Evolutionary conservation across 2,329 filamentous ascomycete species (phyloP), one percentile per base, ranked within the genome.

Genomic region (Arthrobotrys entomopaga): DNA sequence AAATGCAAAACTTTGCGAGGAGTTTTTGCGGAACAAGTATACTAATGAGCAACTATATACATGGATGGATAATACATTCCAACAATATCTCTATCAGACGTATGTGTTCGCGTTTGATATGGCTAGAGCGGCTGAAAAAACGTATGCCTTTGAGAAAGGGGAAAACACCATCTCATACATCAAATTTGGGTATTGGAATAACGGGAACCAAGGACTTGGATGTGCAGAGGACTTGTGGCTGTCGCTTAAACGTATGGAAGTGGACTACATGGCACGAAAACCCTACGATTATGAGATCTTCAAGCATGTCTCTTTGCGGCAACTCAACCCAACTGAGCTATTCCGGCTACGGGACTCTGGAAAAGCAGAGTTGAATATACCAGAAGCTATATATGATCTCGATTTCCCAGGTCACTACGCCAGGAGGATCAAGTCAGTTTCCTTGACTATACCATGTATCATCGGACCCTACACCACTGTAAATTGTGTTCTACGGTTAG

Each of bases 401-500:
- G 82, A 83, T 77, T 82, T 79, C 69, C 82, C 82, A 0, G 82
- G 82, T 4, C 82, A 83, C 76, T 83, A 82, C 76, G 53, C 78
- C 11, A 80, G 82, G 0, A 79, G 81, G 3, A 81, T 83, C 67
- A 78, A 77, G n/a, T 76, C 79, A 22, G 79, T 83, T 0, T 46
- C 79, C 0, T 11, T 83, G 0, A 77, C 81, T 0, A 79, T 83
- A 8, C 81, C 80, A 0, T 80, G 78, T 64, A 50, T 79, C 15
- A 56, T 76, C 2, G 80, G 80, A 0, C 81, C 81, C 1, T 80
- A 81, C 65, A 79, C 76, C 4, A 56, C 57, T 50, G 42, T 81
- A 50, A 79, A 77, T 63, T 63, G 66, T 13, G 79, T 79, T 0
- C 64, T 81, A 38, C 26, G 42, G 10, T 22, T 82, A 5, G 19